Evolutionary conservation across 208 protist species (phyloP).

Genomic region (Crithidia thermophila): DNA sequence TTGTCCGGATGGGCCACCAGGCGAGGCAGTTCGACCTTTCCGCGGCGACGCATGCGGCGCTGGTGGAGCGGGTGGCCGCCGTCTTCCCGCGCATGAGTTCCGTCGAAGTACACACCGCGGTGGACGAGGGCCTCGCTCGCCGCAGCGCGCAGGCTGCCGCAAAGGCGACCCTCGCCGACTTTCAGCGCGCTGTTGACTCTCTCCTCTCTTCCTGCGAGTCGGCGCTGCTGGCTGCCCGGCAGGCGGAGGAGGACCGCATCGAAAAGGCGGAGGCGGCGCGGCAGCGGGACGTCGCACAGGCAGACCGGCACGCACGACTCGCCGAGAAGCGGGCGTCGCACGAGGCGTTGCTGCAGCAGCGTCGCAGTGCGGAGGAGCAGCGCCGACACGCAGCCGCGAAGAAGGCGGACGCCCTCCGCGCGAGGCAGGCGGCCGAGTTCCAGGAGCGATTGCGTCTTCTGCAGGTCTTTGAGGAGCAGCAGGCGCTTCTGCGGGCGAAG

Average conservation of each 20-base stretch:
- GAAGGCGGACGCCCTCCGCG: slow-evolving; percentile 34
- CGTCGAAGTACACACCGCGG: slow-evolving; percentile 16
- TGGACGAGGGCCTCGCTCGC: slow-evolving; percentile 26
- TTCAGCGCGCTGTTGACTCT: slow-evolving; percentile 11
- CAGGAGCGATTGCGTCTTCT: slow-evolving; percentile 64
- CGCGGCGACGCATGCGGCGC: slow-evolving; percentile 3
- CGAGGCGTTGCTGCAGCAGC: slow-evolving; percentile 39
- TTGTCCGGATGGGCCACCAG: slow-evolving; percentile 44
- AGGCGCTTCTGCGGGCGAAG: slow-evolving; percentile 40
- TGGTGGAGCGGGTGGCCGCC: slow-evolving; percentile 30
- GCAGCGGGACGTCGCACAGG: slow-evolving; percentile 31
- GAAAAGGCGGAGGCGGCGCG: slow-evolving; percentile 31
- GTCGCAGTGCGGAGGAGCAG: slow-evolving; percentile 33
- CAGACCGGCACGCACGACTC: slow-evolving; percentile 33
- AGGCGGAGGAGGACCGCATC: slow-evolving; percentile 16
- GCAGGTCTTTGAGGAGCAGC: slow-evolving; percentile 43
- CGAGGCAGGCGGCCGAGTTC: slow-evolving; percentile 50
- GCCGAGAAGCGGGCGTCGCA: slow-evolving; percentile 37
- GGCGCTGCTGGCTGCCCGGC: slow-evolving; percentile 35
- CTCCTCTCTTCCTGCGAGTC: slow-evolving; percentile 40
- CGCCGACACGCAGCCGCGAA: slow-evolving; percentile 8
- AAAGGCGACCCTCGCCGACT: slow-evolving; percentile 36
- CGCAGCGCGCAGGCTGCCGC: slow-evolving; percentile 14
- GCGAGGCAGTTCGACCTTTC: slow-evolving; percentile 30
- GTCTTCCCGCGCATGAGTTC: slow-evolving; percentile 24